phyloP scores from a whole-genome alignment of 2,329 filamentous ascomycete genomes.

The Talaromyces islandicus region DNA sequence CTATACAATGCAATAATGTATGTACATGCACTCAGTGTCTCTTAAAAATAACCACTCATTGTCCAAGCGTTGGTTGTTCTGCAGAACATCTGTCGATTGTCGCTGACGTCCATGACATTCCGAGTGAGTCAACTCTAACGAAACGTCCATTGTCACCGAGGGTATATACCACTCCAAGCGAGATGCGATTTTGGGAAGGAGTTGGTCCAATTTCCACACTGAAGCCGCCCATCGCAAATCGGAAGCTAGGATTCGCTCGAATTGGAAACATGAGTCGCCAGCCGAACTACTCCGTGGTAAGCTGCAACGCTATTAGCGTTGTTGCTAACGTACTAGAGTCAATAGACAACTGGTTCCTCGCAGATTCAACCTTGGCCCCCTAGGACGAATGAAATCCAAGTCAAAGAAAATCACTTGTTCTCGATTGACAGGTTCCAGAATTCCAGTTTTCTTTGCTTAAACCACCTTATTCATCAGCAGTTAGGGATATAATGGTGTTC shows the following conservation, averaged over 20 bases:
- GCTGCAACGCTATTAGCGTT: neutral
- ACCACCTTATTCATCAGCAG: neutral
- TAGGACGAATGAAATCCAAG: neutral
- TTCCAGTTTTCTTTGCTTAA: neutral
- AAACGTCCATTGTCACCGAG: no score
- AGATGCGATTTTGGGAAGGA: no score
- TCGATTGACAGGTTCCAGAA: neutral
- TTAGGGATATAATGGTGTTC: neutral
- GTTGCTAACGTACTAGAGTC: neutral
- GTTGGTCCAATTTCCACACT: no score
- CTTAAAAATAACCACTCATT: no score
- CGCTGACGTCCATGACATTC: no score
- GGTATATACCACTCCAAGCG: no score
- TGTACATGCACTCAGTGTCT: no score
- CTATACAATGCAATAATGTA: no score
- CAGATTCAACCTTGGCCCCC: neutral
- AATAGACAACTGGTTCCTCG: neutral
- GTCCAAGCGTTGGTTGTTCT: no score
- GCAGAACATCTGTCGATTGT: no score
- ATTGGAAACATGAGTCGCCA: neutral
- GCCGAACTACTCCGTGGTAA: neutral
- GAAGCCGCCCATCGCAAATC: neutral
- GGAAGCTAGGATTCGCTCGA: neutral
- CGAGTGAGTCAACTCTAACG: no score
- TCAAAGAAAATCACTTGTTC: neutral